Evolutionary conservation across 805 yeast genomes (phyloP).

Genomic region (Myxozyma sirexii): DNA sequence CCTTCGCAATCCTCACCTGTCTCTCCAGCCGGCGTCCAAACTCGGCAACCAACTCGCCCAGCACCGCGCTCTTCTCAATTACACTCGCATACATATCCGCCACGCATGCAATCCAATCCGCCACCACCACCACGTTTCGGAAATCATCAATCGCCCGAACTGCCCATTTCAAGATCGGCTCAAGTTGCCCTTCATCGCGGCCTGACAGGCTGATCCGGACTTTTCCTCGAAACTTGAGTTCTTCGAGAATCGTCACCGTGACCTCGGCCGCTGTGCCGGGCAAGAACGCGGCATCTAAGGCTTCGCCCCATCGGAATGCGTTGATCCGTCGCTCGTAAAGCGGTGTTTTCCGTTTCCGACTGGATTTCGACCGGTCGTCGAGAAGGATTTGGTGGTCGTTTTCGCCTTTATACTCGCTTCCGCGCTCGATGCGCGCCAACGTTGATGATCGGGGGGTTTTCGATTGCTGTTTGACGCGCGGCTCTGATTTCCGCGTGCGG

Average conservation of each 20-base stretch:
- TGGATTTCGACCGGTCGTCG: slow-evolving; percentile 51
- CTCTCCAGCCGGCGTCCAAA: slow-evolving; percentile 58
- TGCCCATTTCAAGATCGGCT: slow-evolving; percentile 87
- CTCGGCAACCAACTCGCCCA: slow-evolving; percentile 69
- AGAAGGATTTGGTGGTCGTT: slow-evolving; percentile 62
- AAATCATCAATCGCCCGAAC: slow-evolving; percentile 75
- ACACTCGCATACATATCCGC: slow-evolving; percentile 62
- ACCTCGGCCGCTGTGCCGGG: slow-evolving; percentile 79
- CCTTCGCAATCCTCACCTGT: slow-evolving; percentile 79
- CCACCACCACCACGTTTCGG: slow-evolving; percentile 62
- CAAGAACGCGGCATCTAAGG: slow-evolving; percentile 81
- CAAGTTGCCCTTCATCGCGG: slow-evolving; percentile 82
- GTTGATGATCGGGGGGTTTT: slow-evolving; percentile 49
- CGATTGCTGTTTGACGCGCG: slow-evolving; percentile 56
- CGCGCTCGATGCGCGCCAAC: slow-evolving; percentile 82
- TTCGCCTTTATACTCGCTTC: slow-evolving; percentile 88
- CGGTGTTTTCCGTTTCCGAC: slow-evolving; percentile 52
- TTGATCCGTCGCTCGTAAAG: slow-evolving; percentile 82
- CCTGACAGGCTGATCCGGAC: slow-evolving; percentile 76
- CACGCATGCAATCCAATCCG: slow-evolving; percentile 69
- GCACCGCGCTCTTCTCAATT: slow-evolving; percentile 66
- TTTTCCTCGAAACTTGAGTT: slow-evolving; percentile 86
- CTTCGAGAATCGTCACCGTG: slow-evolving; percentile 80
- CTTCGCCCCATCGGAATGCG: slow-evolving; percentile 90
- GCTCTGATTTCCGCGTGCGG: slow-evolving; percentile 78